phyloP scores from a whole-genome alignment of 208 protist species.

The Wallacemonas collosoma region DNA sequence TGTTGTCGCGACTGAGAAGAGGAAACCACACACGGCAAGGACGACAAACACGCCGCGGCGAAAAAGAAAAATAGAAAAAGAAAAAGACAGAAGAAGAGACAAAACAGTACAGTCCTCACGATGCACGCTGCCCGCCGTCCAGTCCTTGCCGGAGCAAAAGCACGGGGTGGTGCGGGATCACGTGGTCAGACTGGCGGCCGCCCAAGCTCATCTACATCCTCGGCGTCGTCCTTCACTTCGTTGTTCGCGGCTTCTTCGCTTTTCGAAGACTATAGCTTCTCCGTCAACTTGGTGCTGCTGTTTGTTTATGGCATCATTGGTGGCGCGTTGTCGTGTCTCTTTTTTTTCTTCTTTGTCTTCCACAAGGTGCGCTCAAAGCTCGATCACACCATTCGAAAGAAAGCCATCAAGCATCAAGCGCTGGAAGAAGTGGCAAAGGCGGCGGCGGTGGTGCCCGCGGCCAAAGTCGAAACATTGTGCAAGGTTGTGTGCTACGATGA shows the following conservation, averaged over 20 bases:
- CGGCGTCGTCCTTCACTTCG: conserved; percentile 10
- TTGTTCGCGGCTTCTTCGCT: neutral
- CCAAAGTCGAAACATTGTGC: conserved; percentile 74
- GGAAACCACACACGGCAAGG: too few species aligned
- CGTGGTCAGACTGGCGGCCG: neutral
- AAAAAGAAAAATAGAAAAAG: conserved; percentile 19
- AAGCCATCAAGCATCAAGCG: conserved; percentile 44
- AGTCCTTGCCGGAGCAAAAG: neutral
- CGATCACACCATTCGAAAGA: conserved; percentile 36
- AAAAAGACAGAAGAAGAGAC: conserved; percentile 10
- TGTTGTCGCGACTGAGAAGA: too few species aligned
- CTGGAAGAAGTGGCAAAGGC: conserved; percentile 43
- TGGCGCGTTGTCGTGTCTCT: conserved; percentile 41
- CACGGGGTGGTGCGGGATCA: neutral
- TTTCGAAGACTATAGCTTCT: conserved; percentile 4
- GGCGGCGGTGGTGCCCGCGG: conserved; percentile 34
- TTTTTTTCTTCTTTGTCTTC: conserved; percentile 57
- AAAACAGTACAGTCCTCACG: neutral
- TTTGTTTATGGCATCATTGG: conserved; percentile 62
- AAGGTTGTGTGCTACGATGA: conserved; percentile 69
- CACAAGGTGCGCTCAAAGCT: conserved; percentile 35
- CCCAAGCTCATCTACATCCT: neutral
- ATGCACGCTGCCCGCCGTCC: neutral
- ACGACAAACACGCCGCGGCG: neutral
- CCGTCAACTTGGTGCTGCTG: conserved; percentile 9